phyloP scores from a whole-genome alignment of 257 asterid species.

The Handroanthus guayacan region DNA sequence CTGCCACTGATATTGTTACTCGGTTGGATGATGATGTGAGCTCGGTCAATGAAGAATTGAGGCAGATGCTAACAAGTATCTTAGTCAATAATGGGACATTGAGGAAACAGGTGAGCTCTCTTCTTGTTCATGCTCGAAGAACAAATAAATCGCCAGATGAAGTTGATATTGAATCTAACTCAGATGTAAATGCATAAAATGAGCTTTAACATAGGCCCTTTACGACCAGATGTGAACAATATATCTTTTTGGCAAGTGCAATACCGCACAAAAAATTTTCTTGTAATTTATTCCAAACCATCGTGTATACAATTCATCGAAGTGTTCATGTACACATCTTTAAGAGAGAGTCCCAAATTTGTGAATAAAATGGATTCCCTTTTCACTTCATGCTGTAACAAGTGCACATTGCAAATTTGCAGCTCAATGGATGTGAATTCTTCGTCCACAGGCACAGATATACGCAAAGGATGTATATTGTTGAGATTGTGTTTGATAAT shows the following conservation, averaged over 20 bases:
- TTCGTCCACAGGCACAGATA: too few relatives aligned
- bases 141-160: conserved; percentile 44
- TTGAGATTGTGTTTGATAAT: too few relatives aligned
- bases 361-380: background rate
- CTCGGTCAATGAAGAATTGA: conserved; percentile 58
- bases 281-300: background rate
- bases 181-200: conserved; percentile 52
- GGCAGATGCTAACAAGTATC: conserved; percentile 55
- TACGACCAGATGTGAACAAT: too few relatives aligned
- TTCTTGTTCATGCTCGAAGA: conserved; percentile 52
- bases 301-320: background rate
- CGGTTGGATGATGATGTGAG: conserved; percentile 32
- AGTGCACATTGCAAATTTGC: background rate
- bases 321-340: background rate
- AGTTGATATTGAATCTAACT: conserved; percentile 45
- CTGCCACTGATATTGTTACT: conserved; percentile 42
- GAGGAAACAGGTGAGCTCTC: conserved; percentile 79
- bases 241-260: background rate
- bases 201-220: conserved; percentile 45
- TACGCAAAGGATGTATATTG: too few relatives aligned
- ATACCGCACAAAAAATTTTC: background rate
- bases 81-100: conserved; percentile 66
- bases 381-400: background rate
- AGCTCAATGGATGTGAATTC: background rate
- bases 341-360: background rate